A percentile compares a stretch with the other conserved stretches of the same genome.
Evolutionary conservation across 768 basidiomycete species (phyloP).

Genomic region (Kwoniella heveanensis): DNA sequence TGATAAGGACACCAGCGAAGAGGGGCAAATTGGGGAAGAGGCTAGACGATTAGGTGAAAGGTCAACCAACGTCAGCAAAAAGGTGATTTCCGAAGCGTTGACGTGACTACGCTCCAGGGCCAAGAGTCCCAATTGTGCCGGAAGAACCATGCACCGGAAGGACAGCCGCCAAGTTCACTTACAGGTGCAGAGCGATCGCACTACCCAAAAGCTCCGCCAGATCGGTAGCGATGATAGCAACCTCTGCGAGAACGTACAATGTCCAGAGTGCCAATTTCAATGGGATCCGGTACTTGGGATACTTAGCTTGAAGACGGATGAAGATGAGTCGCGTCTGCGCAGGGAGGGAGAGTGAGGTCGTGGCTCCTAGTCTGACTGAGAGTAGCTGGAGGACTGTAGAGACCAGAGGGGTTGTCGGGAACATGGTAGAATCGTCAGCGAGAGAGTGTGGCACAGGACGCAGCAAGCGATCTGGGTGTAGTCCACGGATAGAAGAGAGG

Average conservation of each 20-base stretch:
- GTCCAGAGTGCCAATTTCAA: constrained; percentile 32
- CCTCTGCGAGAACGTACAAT: constrained; percentile 60
- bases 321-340: constrained; percentile 45
- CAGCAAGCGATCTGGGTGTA: no score
- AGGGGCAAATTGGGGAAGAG: constrained; percentile 55
- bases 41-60: no score
- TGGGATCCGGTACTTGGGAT: constrained; percentile 44
- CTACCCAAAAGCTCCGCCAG: constrained; percentile 78
- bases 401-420: neutral
- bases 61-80: no score
- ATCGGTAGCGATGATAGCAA: constrained; percentile 76
- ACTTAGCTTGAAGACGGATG: constrained; percentile 48
- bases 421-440: neutral
- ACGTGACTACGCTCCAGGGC: no score
- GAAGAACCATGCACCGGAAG: no score
- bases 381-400: constrained; percentile 73
- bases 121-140: no score
- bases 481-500: no score
- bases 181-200: constrained; percentile 75
- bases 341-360: constrained; percentile 47
- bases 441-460: no score
- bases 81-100: no score
- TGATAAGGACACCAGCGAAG: constrained; percentile 56
- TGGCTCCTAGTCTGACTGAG: constrained; percentile 71
- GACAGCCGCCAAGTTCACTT: no score